These are phyloP conservation scores for Entoloma clypeatum DNA, from an alignment of 1,284 basidiomycete genomes.

Conservation along the genomic window DNA sequence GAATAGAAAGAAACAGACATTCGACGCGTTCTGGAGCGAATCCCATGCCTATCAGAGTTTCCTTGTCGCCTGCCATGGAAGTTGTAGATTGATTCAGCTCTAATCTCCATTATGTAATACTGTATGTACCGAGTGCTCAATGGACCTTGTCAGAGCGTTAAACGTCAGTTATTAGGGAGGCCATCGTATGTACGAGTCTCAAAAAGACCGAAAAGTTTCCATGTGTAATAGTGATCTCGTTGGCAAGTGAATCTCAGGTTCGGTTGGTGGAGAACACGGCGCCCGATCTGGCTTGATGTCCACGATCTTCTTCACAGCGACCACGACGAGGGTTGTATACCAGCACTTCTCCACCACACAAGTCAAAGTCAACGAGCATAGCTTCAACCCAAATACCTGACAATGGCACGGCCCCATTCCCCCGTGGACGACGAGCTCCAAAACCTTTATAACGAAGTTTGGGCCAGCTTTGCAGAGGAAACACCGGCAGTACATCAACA, in stretches of 20 bases:
- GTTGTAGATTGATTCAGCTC: constrained; percentile 7
- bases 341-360: constrained; percentile 1
- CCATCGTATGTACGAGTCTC: no score
- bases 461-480: constrained; percentile 55
- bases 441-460: constrained; percentile 68
- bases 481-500: constrained; percentile 21
- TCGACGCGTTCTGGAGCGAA: constrained; percentile 81
- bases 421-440: constrained; percentile 66
- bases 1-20: no score
- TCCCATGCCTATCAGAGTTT: constrained; percentile 82
- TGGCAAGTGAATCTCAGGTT: constrained; percentile 18
- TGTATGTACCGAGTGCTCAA: no score
- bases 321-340: constrained; percentile 12
- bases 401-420: constrained; percentile 26
- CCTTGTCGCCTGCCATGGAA: constrained; percentile 71
- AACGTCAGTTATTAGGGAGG: no score
- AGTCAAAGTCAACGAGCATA: constrained; percentile 5
- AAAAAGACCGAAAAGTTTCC: no score
- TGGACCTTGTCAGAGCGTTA: no score
- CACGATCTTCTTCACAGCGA: constrained; percentile 15
- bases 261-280: constrained; percentile 10
- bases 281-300: constrained; percentile 10
- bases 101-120: background rate
- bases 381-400: constrained; percentile 4
- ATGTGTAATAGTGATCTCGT: background rate